Percentiles rank a stretch among this genome's conserved stretches.
Evolutionary conservation across 2,329 filamentous ascomycete species (phyloP).

Genomic region (Trichoderma sp.): DNA sequence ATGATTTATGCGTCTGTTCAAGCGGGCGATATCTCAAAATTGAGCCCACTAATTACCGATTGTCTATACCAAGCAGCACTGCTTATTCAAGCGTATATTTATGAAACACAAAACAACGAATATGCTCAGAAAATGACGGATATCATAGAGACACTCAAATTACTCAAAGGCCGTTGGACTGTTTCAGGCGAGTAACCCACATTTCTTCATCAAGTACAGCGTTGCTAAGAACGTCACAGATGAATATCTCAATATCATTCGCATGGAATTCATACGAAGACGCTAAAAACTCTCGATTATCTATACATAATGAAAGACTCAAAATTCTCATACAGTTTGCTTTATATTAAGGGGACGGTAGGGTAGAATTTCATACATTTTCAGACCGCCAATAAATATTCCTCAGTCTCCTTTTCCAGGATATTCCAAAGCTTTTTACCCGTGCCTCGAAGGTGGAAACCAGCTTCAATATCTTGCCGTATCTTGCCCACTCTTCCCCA

Average conservation of each 20-base stretch:
- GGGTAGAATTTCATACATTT: not conserved
- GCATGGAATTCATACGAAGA: not conserved
- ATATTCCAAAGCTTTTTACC: not conserved
- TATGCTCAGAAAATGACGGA: not conserved
- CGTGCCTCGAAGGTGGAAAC: not conserved
- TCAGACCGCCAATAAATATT: not conserved
- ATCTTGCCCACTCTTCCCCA: not conserved
- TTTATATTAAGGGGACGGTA: too few relatives aligned
- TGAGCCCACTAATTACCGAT: not conserved
- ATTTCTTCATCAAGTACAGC: not conserved
- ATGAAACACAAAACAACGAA: not conserved
- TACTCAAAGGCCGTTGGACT: not conserved
- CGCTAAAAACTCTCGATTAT: not conserved
- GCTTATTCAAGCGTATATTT: not conserved
- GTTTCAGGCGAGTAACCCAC: not conserved
- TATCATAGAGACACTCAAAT: not conserved
- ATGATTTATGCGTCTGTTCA: not conserved
- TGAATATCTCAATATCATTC: not conserved
- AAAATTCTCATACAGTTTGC: too few relatives aligned
- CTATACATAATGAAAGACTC: too few relatives aligned
- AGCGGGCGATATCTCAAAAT: not conserved
- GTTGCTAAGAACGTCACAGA: not conserved
- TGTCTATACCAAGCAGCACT: not conserved
- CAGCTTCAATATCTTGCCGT: not conserved
- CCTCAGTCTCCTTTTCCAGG: not conserved